Percentiles rank a stretch among this genome's conserved stretches.
Evolutionary conservation across 371 early-diverging fungal species (phyloP).

Genomic region (Thermomucor indicae-seudaticae): DNA sequence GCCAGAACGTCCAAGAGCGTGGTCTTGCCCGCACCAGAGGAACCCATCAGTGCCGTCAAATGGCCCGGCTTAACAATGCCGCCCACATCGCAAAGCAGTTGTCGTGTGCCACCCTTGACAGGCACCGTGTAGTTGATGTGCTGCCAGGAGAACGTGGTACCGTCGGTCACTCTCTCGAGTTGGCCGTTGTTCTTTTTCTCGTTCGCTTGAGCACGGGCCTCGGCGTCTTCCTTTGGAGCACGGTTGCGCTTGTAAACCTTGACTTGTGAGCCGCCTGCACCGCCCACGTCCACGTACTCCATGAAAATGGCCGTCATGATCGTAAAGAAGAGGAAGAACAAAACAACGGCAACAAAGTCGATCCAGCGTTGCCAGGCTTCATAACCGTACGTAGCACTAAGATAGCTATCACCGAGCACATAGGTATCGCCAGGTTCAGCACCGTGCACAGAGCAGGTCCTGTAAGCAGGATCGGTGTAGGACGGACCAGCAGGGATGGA

Average conservation of each 20-base stretch:
- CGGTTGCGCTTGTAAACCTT: conserved; percentile 52
- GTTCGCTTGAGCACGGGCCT: conserved; percentile 10
- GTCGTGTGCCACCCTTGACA: conserved; percentile 48
- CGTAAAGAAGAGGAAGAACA: conserved; percentile 55
- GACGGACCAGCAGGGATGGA: conserved; percentile 41
- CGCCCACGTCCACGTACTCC: conserved; percentile 52
- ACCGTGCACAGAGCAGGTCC: conserved; percentile 52
- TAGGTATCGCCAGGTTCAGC: conserved; percentile 36
- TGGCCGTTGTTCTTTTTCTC: neutral
- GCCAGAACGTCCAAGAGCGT: conserved; percentile 83
- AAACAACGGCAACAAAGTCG: conserved; percentile 51
- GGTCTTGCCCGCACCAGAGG: conserved; percentile 89
- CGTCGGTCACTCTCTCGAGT: conserved; percentile 33
- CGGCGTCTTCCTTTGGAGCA: conserved; percentile 25
- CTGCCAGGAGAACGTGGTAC: conserved; percentile 58
- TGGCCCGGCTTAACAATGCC: conserved; percentile 57
- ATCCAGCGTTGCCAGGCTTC: conserved; percentile 52
- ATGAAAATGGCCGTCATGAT: conserved; percentile 45
- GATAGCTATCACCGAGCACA: conserved; percentile 51
- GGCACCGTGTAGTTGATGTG: conserved; percentile 57
- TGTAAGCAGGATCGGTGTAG: conserved; percentile 42
- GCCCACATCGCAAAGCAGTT: conserved; percentile 50
- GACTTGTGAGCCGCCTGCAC: conserved; percentile 50
- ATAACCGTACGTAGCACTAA: conserved; percentile 37
- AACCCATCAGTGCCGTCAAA: conserved; percentile 82